A percentile compares a stretch with the other conserved stretches of the same genome.
Evolutionary conservation across 345 rosid species (phyloP).

Genomic region (Salix purpurea): DNA sequence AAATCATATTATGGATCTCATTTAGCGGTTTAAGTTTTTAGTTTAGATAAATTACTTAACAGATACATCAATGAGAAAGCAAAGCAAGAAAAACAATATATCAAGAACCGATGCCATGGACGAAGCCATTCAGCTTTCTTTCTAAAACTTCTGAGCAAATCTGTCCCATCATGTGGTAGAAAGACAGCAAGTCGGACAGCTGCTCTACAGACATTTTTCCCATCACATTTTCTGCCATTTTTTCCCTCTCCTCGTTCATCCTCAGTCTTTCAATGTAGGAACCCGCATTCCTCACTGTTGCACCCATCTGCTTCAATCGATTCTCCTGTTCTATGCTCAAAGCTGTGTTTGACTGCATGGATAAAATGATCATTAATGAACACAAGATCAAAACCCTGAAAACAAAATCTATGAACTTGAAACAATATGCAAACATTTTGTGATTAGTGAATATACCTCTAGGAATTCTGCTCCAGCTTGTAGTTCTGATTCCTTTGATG

Average conservation of each 20-base stretch:
- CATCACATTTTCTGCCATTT: conserved; percentile 53
- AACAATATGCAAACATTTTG: not conserved
- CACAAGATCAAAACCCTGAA: not conserved
- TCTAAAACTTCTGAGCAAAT: conserved; percentile 73
- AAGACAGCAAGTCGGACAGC: conserved; percentile 69
- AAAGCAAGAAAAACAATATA: not conserved
- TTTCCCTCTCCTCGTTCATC: conserved; percentile 61
- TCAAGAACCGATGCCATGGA: conserved; percentile 21
- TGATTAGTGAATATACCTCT: conserved; percentile 35
- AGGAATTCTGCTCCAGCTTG: conserved; percentile 73
- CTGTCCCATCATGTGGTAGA: conserved; percentile 73
- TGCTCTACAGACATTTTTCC: conserved; percentile 69
- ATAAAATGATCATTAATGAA: not conserved
- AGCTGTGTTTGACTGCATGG: conserved; percentile 65
- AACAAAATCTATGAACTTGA: not conserved
- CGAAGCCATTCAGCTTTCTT: conserved; percentile 46
- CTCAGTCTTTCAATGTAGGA: conserved; percentile 55
- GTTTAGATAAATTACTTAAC: too few species aligned
- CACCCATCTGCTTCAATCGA: conserved; percentile 91
- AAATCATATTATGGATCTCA: too few species aligned
- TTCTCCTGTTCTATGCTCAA: conserved; percentile 70
- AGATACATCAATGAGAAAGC: not conserved
- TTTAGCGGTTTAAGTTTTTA: too few species aligned
- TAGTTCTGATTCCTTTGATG: conserved; percentile 53
- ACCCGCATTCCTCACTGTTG: conserved; percentile 76